Percentiles rank a stretch among this genome's conserved stretches.
Evolutionary conservation across 345 rosid genomes (phyloP).

Genomic region (Eucalyptus microcorys): DNA sequence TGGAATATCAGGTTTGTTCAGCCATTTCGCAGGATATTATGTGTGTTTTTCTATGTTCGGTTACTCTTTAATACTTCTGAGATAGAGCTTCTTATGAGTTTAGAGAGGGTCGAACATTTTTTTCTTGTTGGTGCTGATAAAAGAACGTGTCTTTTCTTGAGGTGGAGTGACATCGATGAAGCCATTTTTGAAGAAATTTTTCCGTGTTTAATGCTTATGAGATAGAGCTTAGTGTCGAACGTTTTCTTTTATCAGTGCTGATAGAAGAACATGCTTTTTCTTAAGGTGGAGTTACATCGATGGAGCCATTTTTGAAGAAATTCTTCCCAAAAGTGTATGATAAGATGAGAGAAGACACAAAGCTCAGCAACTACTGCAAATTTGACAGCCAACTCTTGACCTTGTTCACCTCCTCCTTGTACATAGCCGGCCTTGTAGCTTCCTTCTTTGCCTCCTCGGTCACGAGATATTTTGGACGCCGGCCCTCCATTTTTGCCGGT

Average conservation of each 20-base stretch:
- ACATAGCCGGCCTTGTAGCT: conserved; percentile 14
- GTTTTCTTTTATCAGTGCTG: neutral
- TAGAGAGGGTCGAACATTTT: neutral
- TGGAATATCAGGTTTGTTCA: neutral
- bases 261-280: neutral
- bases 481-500: neutral
- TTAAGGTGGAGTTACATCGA: neutral
- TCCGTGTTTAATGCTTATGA: neutral
- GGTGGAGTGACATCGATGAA: conserved; percentile 1
- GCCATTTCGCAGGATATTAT: neutral
- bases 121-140: neutral
- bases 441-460: conserved; percentile 3
- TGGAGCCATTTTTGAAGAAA: conserved; percentile 1
- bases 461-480: neutral
- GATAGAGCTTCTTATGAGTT: neutral
- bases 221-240: neutral
- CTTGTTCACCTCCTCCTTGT: conserved; percentile 16
- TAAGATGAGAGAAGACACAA: neutral
- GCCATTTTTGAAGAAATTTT: neutral
- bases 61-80: neutral
- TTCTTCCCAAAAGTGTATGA: neutral
- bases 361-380: conserved; percentile 24
- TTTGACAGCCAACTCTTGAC: conserved; percentile 18
- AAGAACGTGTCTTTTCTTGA: neutral
- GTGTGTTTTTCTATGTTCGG: neutral